Evolutionary conservation across 2,329 filamentous ascomycete species (phyloP).

Genomic region (Calonectria crousiana): DNA sequence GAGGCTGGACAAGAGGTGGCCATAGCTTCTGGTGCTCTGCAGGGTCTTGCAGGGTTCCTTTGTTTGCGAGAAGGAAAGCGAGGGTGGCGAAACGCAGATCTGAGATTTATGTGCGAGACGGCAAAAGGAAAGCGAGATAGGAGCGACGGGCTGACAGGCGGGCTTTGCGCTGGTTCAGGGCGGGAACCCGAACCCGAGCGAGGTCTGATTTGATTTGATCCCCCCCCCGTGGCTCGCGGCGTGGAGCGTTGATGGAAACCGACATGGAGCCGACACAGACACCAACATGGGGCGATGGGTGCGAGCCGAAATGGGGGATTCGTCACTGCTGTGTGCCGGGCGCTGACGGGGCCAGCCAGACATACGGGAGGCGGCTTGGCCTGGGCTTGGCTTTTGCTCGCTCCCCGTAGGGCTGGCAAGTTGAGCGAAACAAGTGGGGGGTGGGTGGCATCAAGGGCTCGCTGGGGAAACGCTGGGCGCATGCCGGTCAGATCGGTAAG

Average conservation of each 20-base stretch:
- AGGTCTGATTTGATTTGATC: neutral
- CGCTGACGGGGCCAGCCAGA: neutral
- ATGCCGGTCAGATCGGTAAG: slow-evolving; percentile 12
- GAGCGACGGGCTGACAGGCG: neutral
- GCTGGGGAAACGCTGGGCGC: neutral
- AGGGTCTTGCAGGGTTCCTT: neutral
- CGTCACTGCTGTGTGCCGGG: slow-evolving; percentile 1
- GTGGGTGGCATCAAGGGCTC: neutral
- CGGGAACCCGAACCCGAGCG: neutral
- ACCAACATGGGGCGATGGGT: neutral
- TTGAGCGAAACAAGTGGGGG: slow-evolving; percentile 2
- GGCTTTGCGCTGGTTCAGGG: no score
- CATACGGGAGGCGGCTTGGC: neutral
- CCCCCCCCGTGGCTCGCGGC: neutral
- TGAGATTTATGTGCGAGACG: slow-evolving; percentile 3
- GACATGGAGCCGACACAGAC: neutral
- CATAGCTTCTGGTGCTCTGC: neutral
- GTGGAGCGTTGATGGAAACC: neutral
- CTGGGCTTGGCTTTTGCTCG: slow-evolving; percentile 5
- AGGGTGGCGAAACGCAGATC: neutral
- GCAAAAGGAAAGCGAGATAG: neutral
- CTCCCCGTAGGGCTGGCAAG: slow-evolving; percentile 22
- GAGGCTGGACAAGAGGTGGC: slow-evolving; percentile 14
- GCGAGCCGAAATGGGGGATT: neutral
- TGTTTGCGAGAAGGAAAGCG: neutral